These are phyloP conservation scores for Zanthoxylum bungeanum DNA, from an alignment of 345 rosid genomes.

Conservation along the genomic window DNA sequence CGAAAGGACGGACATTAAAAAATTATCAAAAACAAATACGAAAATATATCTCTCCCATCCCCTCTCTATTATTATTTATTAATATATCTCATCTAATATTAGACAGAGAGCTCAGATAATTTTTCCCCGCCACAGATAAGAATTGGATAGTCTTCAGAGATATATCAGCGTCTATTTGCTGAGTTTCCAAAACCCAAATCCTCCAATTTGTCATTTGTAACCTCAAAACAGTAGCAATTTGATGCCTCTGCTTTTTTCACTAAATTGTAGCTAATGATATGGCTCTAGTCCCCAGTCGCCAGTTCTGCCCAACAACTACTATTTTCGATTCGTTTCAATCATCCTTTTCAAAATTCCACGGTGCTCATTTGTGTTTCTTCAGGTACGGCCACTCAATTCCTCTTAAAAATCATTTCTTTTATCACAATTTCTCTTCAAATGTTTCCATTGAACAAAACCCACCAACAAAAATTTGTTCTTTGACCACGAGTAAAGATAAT, in stretches of 20 bases:
- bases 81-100: neutral
- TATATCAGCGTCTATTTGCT: neutral
- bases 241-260: neutral
- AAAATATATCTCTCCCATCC: too few relatives aligned
- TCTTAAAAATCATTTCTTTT: constrained; percentile 15
- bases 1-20: too few relatives aligned
- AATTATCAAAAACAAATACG: too few relatives aligned
- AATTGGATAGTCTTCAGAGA: neutral
- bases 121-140: neutral
- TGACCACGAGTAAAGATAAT: constrained; percentile 16
- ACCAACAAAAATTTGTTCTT: constrained; percentile 24
- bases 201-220: neutral
- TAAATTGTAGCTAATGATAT: constrained; percentile 19
- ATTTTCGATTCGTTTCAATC: constrained; percentile 43
- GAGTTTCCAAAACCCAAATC: constrained; percentile 4
- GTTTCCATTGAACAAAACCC: constrained; percentile 26
- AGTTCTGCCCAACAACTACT: constrained; percentile 42
- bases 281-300: constrained; percentile 58
- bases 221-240: neutral
- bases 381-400: constrained; percentile 45
- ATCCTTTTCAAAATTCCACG: constrained; percentile 44
- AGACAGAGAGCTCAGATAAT: neutral
- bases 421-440: constrained; percentile 13
- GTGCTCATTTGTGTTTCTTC: constrained; percentile 35
- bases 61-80: neutral